Percentiles rank a stretch among this genome's conserved stretches.
Evolutionary conservation across 2,329 filamentous ascomycete genomes (phyloP).

Genomic region (Lecanosticta acicola): DNA sequence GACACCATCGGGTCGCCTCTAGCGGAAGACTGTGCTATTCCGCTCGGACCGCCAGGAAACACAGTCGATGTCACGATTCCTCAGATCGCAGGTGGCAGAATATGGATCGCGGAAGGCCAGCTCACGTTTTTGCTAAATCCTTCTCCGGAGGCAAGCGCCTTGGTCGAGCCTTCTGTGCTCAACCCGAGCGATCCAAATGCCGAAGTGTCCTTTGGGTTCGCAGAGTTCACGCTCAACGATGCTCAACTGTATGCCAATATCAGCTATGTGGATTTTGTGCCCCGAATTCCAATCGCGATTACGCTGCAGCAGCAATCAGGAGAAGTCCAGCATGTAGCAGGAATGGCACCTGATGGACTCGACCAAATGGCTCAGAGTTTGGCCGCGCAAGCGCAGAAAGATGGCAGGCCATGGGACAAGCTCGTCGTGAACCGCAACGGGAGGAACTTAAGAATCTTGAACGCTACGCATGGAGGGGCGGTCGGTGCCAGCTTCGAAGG

Average conservation of each 20-base stretch:
- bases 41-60: slow-evolving; percentile 31
- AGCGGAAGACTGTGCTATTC: slow-evolving; percentile 34
- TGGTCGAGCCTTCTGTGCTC: slow-evolving; percentile 34
- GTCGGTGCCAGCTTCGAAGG: slow-evolving; percentile 46
- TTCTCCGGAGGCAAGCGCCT: slow-evolving; percentile 24
- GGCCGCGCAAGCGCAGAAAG: slow-evolving; percentile 49
- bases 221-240: slow-evolving; percentile 46
- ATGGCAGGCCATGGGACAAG: slow-evolving; percentile 59
- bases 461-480: slow-evolving; percentile 45
- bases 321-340: slow-evolving; percentile 48
- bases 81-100: slow-evolving; percentile 35
- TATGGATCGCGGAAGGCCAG: slow-evolving; percentile 34
- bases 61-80: slow-evolving; percentile 30
- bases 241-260: slow-evolving; percentile 45
- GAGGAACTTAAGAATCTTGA: slow-evolving; percentile 40
- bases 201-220: slow-evolving; percentile 42
- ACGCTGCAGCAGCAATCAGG: slow-evolving; percentile 36
- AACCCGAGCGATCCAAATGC: slow-evolving; percentile 42
- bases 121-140: slow-evolving; percentile 36
- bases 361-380: slow-evolving; percentile 52
- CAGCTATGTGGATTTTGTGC: slow-evolving; percentile 36
- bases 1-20: slow-evolving; percentile 29
- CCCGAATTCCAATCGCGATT: slow-evolving; percentile 38
- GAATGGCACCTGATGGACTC: slow-evolving; percentile 56
- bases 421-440: slow-evolving; percentile 45